Percentiles rank a stretch among this genome's conserved stretches.
Conservation (phyloP, 2,329 filamentous ascomycete species). For the Sclerotinia spermophila region DNA sequence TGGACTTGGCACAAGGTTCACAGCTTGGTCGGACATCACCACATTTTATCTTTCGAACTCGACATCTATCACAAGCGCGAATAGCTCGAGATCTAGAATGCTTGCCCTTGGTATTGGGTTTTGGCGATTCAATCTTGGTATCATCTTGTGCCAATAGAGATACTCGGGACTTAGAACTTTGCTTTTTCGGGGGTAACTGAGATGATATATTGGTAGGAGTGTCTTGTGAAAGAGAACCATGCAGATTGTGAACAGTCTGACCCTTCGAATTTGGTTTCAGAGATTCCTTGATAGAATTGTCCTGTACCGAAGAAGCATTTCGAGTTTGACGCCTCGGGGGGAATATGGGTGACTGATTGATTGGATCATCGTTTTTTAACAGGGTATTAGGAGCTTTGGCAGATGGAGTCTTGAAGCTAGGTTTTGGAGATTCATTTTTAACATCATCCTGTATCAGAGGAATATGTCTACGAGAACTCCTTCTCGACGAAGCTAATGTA, state of each 20-base stretch:
- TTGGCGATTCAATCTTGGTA: not conserved
- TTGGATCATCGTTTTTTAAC: not conserved
- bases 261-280: not conserved
- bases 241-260: not conserved
- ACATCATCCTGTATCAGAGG: not conserved
- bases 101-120: not conserved
- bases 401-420: no score
- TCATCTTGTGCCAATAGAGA: not conserved
- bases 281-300: not conserved
- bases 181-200: not conserved
- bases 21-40: slow-evolving; percentile 2
- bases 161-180: not conserved
- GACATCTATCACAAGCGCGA: slow-evolving; percentile 4
- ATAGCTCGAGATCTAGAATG: not conserved
- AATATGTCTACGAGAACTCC: slow-evolving; percentile 16
- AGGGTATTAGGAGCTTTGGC: not conserved
- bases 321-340: not conserved
- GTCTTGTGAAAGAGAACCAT: not conserved
- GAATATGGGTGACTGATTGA: not conserved
- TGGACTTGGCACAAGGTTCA: not conserved
- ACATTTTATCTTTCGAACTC: not conserved
- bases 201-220: not conserved
- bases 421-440: not conserved
- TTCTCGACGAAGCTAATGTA: not conserved
- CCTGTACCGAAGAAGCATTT: not conserved